Percentiles rank a stretch among this genome's conserved stretches.
phyloP scores from a whole-genome alignment of 176 grass and related monocot genomes.

The Oryza brachyantha region DNA sequence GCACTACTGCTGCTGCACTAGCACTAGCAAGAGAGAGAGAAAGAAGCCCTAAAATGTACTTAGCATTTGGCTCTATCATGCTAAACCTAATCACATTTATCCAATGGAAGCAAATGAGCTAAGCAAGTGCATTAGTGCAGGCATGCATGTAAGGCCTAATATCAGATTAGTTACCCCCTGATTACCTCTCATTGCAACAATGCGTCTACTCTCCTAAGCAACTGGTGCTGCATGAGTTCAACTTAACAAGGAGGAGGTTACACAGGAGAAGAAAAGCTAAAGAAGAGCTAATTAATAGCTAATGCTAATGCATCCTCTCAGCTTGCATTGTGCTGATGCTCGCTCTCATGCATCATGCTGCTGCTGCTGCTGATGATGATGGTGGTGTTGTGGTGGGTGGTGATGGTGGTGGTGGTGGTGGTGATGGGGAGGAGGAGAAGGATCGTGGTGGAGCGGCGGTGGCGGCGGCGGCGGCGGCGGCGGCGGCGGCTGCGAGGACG shows the following conservation, averaged over 20 bases:
- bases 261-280: conserved; percentile 25
- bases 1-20: conserved; percentile 16
- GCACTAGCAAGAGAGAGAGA: background rate
- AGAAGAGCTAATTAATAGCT: conserved; percentile 31
- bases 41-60: background rate
- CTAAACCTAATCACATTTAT: conserved; percentile 37
- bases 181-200: conserved; percentile 25
- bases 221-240: conserved; percentile 30
- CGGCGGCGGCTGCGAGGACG: background rate
- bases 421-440: background rate
- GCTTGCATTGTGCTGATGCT: conserved; percentile 10
- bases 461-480: background rate
- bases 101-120: conserved; percentile 20
- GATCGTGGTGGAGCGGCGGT: background rate
- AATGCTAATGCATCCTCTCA: conserved; percentile 40
- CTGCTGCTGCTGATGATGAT: background rate
- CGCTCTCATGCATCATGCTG: conserved; percentile 15
- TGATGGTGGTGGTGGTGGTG: background rate
- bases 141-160: background rate
- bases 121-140: background rate
- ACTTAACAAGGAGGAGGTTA: conserved; percentile 40
- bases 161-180: background rate
- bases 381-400: background rate
- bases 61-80: background rate
- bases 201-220: conserved; percentile 17